Evolutionary conservation across 208 protist genomes (phyloP), one percentile per base, ranked within the genome.

Genomic region (Ichthyophonus hoferi): DNA sequence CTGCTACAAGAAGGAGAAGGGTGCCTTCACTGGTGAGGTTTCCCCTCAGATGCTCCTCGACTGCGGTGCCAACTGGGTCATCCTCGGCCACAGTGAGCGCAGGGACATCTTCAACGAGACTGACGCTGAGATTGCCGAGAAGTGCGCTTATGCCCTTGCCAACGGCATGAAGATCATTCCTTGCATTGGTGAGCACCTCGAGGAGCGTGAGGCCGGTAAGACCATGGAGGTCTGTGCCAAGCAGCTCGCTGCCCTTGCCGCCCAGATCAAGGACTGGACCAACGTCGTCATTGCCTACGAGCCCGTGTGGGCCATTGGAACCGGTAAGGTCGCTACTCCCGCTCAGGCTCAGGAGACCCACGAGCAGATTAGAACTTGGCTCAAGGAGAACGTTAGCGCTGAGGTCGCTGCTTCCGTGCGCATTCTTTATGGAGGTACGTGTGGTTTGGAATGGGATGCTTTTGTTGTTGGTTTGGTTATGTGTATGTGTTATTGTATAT

Each of bases 301-400:
- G 94, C 98, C 98, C 40, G 98, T 99, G 14, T 99, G 97, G 97
- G 98, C 98, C 78, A 99, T 99, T 91, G 98, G 98, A 78, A 99
- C 98, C 87, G 98, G 98, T 83, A 96, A 97, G 83, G 96, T 96
- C 77, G 98, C 98, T 42, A 96, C 97, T 1, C 97, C 98, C 12
- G 93, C 97, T 88, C 96, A 99, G 94, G 98, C 97, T 86, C 95
- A 98, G 89, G 93, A 95, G 37, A 83, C 91, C 0, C 93, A 94
- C 78, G 90, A 82, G 1, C 86, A 94, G 38, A 94, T 99, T 79
- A 94, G 98, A 88, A 77, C 90, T 42, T 98, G 95, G 96, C 88
- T 99, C 40, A 79, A 67, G 38, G 86, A 93, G 24, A 96, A 97
- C 42, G 92, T 98, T 50, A 94, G 89, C 38, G 83, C 92, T 1